Conservation (phyloP, 2,329 filamentous ascomycete genomes). For the Scortechinia acanthostroma region DNA sequence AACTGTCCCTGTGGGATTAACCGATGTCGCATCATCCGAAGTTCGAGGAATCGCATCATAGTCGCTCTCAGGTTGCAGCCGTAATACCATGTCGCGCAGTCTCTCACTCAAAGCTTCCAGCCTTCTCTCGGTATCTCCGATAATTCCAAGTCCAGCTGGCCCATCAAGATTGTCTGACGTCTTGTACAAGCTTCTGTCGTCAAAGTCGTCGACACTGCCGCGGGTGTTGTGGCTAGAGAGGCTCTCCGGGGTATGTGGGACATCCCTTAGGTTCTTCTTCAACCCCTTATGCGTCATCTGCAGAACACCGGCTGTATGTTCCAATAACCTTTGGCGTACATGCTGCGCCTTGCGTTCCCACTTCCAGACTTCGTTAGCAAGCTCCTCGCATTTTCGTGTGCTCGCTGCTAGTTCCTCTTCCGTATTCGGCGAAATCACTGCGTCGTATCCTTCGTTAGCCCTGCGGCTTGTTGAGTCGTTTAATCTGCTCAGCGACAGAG, state of each 20-base stretch:
- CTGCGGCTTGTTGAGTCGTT: constrained; percentile 51
- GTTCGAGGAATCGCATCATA: constrained; percentile 26
- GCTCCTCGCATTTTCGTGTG: constrained; percentile 76
- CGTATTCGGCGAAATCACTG: constrained; percentile 37
- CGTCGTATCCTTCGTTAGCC: constrained; percentile 30
- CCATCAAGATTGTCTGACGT: constrained; percentile 60
- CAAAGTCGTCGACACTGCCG: constrained; percentile 60
- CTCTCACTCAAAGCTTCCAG: constrained; percentile 63
- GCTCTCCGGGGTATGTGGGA: constrained; percentile 72
- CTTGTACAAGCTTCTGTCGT: constrained; percentile 69
- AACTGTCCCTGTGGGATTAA: constrained; percentile 18
- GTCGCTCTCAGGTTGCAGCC: constrained; percentile 46
- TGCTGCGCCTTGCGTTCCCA: constrained; percentile 72
- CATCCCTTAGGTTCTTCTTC: constrained; percentile 47
- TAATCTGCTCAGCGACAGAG: constrained; percentile 75
- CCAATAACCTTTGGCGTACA: constrained; percentile 69
- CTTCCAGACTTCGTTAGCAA: constrained; percentile 73
- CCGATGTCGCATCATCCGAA: constrained; percentile 12
- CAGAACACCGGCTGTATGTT: constrained; percentile 87
- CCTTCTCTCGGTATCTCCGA: constrained; percentile 56
- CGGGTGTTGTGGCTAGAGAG: constrained; percentile 63
- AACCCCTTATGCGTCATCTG: constrained; percentile 79
- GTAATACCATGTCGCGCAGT: constrained; percentile 60
- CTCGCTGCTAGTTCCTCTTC: constrained; percentile 70
- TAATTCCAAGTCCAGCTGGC: constrained; percentile 33